Base-by-base conservation (phyloP, 352 stramenopile genomes). In the Globisporangium solare region DNA sequence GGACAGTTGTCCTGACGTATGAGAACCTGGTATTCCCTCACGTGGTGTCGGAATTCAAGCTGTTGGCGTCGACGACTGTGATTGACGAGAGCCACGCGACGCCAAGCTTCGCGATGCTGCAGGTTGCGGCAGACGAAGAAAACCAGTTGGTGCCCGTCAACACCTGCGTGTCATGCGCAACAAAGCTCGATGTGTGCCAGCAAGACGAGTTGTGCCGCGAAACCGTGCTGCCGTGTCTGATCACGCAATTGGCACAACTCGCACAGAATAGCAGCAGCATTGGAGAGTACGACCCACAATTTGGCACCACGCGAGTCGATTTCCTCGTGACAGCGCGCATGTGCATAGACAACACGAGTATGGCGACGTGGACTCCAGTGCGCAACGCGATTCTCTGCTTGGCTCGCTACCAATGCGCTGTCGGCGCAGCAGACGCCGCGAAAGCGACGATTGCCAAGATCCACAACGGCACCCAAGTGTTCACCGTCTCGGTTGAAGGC, bases 1-100 rank as follows among this genome's bases (percentile, higher is more conserved):
- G 60, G 60, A 14, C 8, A 13, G 13, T 63, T 13, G 43, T 18
- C 4, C 17, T 66, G 12, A 24, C 31, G 27, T 35, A 63, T 15
- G 39, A 22, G 18, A 52, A 61, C 24, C 24, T 72, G 11, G 24
- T 67, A 31, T 56, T 67, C 10, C 48, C 53, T 4, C 47, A 55
- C 11, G 27, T 68, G 14, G 18, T 10, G 1, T 31, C 53, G 6
- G 35, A 47, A 10, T 69, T 72, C 32, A 24, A 51, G 1, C 15
- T 58, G 2, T 40, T 24, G 4, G 45, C 46, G 2, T 7, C 27
- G 1, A 32, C 47, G 3, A 35, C 10, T 20, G 18, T 3, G 3
- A 21, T 60, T 12, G 46, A 5, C n/a, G 57, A 63, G 51, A 53
- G 39, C 18, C 49, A 39, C 5, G 13, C 15, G 5, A 47, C 22